These are phyloP conservation scores for Novymonas esmeraldas DNA, from an alignment of 208 protist species.

Conservation along the genomic window DNA sequence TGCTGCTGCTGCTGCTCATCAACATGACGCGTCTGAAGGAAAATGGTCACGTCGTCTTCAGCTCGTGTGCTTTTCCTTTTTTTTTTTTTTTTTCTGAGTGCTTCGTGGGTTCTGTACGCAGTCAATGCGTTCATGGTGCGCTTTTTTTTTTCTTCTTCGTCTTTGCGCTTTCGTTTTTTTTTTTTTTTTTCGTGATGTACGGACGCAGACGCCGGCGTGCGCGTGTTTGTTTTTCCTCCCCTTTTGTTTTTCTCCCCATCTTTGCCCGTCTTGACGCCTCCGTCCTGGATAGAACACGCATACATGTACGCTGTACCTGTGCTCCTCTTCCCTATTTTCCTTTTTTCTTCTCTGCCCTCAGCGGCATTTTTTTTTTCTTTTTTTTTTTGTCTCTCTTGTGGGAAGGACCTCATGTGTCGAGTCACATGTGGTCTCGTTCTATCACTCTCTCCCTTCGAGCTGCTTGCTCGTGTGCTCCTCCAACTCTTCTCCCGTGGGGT, in stretches of 20 bases:
- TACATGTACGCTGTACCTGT: neutral
- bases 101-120: neutral
- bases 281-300: neutral
- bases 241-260: neutral
- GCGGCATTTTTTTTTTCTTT: neutral
- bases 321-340: neutral
- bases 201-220: too few relatives aligned
- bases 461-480: too few relatives aligned
- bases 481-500: too few relatives aligned
- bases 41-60: neutral
- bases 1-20: too few relatives aligned
- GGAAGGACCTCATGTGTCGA: too few relatives aligned
- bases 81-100: constrained; percentile 1
- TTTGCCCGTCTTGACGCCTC: neutral
- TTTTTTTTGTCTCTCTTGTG: constrained; percentile 16
- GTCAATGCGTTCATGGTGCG: neutral
- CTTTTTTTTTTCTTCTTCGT: neutral
- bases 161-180: neutral
- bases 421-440: too few relatives aligned
- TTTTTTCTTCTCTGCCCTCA: neutral
- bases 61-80: neutral
- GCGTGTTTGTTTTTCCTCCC: neutral
- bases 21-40: too few relatives aligned
- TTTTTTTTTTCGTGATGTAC: neutral
- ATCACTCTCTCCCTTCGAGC: too few relatives aligned